Evolutionary conservation across 192 early-diverging fungal genomes (phyloP).

Genomic region (Coemansia sp.): DNA sequence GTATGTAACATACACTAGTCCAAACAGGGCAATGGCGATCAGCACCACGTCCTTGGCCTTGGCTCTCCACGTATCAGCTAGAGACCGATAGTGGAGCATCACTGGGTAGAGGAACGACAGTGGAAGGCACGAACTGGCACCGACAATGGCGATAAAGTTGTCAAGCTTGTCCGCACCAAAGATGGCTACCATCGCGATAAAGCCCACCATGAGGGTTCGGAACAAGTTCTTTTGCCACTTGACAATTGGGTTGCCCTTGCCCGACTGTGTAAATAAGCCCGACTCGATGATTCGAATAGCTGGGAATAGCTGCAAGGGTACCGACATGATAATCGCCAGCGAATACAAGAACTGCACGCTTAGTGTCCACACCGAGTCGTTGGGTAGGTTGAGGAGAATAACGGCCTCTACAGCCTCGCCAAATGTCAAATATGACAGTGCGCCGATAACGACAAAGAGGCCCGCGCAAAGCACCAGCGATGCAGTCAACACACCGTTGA

Average conservation of each 20-base stretch:
- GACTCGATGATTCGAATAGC: slow-evolving; percentile 91
- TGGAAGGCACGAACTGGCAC: slow-evolving; percentile 72
- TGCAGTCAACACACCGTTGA: slow-evolving; percentile 76
- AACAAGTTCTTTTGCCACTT: slow-evolving; percentile 89
- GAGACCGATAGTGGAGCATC: slow-evolving; percentile 74
- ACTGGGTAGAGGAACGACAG: slow-evolving; percentile 85
- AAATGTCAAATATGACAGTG: slow-evolving; percentile 82
- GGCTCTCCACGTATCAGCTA: slow-evolving; percentile 56
- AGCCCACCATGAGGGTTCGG: slow-evolving; percentile 64
- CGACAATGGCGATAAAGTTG: slow-evolving; percentile 82
- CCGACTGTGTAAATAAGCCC: slow-evolving; percentile 78
- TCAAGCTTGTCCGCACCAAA: slow-evolving; percentile 75
- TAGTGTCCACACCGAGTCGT: slow-evolving; percentile 61
- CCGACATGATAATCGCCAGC: slow-evolving; percentile 90
- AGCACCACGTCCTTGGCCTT: slow-evolving; percentile 63
- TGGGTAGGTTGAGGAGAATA: slow-evolving; percentile 85
- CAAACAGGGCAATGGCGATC: slow-evolving; percentile 67
- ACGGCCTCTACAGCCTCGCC: slow-evolving; percentile 84
- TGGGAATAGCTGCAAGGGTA: slow-evolving; percentile 91
- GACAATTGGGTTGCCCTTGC: slow-evolving; percentile 73
- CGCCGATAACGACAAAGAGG: slow-evolving; percentile 80
- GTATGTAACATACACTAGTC: slow-evolving; percentile 79
- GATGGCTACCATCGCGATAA: slow-evolving; percentile 74
- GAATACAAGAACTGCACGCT: slow-evolving; percentile 84
- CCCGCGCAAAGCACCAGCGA: slow-evolving; percentile 77